Evolutionary conservation across 805 yeast genomes (phyloP).

Genomic region (Myxozyma lipomycoides): DNA sequence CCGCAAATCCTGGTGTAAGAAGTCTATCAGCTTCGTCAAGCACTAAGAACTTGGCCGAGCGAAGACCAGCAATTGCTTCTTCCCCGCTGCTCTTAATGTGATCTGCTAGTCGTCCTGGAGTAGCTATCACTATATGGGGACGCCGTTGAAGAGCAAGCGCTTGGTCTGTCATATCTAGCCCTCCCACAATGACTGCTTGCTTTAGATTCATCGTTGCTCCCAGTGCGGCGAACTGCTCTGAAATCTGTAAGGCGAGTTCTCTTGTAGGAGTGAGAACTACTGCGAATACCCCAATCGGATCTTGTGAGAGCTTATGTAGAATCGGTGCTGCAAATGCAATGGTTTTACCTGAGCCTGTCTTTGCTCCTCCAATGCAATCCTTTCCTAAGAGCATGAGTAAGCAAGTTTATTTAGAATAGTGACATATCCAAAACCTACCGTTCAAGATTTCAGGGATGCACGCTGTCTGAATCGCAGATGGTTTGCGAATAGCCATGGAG

Average conservation of each 20-base stretch:
- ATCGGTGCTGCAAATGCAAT: constrained; percentile 98
- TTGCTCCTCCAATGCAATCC: constrained; percentile 97
- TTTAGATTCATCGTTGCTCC: constrained; percentile 86
- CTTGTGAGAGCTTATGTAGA: constrained; percentile 89
- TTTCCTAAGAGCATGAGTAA: constrained; percentile 41
- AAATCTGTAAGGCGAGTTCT: constrained; percentile 93
- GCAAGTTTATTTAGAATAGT: too few relatives aligned
- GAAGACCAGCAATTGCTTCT: constrained; percentile 75
- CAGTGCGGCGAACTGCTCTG: constrained; percentile 90
- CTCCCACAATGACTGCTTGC: constrained; percentile 86
- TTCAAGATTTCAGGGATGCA: constrained; percentile 82
- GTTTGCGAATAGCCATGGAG: constrained; percentile 77
- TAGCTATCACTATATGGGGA: constrained; percentile 94
- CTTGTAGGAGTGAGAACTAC: constrained; percentile 80
- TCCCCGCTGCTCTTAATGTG: constrained; percentile 85
- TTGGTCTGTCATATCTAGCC: constrained; percentile 89
- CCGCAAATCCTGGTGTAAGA: constrained; percentile 75
- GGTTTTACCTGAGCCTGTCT: constrained; percentile 97
- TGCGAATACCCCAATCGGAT: constrained; percentile 91
- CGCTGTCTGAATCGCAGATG: constrained; percentile 81
- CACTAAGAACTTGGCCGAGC: constrained; percentile 74
- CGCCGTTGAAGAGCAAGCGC: constrained; percentile 71
- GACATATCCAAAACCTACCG: constrained; percentile 40
- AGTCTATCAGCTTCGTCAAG: constrained; percentile 95
- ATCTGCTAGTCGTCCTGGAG: constrained; percentile 95